Percentiles rank a stretch among this genome's conserved stretches.
Evolutionary conservation across 2,329 filamentous ascomycete genomes (phyloP).

Genomic region (Apiospora rasikravindrae): DNA sequence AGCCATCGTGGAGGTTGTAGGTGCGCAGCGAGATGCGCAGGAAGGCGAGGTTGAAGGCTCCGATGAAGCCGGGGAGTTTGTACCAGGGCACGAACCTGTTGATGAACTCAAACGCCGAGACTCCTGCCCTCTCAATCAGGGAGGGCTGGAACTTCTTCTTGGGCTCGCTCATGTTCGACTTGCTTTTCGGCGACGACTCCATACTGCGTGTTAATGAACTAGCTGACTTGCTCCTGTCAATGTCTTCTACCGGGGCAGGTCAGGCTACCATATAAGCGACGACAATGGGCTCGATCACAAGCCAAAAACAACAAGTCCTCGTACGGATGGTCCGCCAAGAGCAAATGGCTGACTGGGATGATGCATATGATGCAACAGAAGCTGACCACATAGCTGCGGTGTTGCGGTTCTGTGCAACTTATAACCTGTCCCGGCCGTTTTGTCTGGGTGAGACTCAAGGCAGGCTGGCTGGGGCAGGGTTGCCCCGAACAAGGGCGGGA

Average conservation of each 20-base stretch:
- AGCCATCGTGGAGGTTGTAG: conserved; percentile 50
- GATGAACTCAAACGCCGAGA: conserved; percentile 40
- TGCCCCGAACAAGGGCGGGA: neutral
- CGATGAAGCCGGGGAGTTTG: conserved; percentile 46
- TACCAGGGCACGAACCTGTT: conserved; percentile 42
- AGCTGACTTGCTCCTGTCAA: neutral
- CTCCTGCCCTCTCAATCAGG: conserved; percentile 35
- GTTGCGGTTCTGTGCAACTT: neutral
- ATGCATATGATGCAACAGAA: neutral
- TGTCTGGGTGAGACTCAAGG: neutral
- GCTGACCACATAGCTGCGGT: neutral
- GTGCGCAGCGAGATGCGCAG: conserved; percentile 48
- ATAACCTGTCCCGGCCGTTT: neutral
- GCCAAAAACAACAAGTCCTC: neutral
- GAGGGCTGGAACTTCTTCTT: conserved; percentile 34
- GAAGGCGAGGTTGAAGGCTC: conserved; percentile 47
- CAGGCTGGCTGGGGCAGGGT: neutral
- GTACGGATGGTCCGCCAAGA: neutral
- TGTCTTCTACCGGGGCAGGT: too few species aligned
- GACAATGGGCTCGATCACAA: neutral
- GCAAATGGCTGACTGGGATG: neutral
- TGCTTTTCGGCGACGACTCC: neutral
- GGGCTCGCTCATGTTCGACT: neutral
- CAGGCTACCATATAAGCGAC: conserved; percentile 3
- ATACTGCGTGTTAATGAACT: neutral